Evolutionary conservation across 306 rosid genomes (phyloP), one percentile per base, ranked within the genome.

Genomic region (Urtica urens): DNA sequence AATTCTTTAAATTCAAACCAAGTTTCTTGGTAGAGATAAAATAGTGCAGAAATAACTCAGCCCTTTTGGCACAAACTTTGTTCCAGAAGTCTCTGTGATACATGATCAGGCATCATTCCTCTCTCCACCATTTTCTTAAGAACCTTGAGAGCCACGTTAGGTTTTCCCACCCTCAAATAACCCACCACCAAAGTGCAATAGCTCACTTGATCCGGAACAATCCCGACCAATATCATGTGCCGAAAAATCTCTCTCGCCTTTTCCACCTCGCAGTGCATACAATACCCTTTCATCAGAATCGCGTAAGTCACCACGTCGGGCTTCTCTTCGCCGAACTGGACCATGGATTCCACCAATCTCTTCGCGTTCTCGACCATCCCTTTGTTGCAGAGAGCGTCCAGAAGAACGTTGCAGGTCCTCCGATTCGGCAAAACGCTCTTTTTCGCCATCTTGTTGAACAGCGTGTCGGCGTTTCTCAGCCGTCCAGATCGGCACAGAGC

Each of bases 181-280:
- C 64, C 66, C 15, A 59, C 57, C 23, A 63, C 53, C 24, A 67
- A 66, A 13, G 72, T 45, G n/a, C 56, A 55, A 24, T 63, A 67
- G 15, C 57, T 43, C 15, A 64, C 49, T 12, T 55, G 31, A 49
- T 71, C 56, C 0, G 71, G 75, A 24, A 38, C 35, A 63, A 66
- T 42, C 11, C 64, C 67, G 22, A 47, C 29, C 20, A 21, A 43
- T 28, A 43, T 43, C 82, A 60, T 75, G n/a, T 59, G 40, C 31
- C 43, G 17, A 41, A 71, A 63, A 16, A 59, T 29, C 38, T 25
- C 1, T 23, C 46, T 51, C 24, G 81, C 78, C 62, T 55, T 46
- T 2, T 60, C 60, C 64, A 60, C 55, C 53, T 64, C 57, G n/a
- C 68, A 62, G 49, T 35, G 61, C 58, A 63, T 49, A 64, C 73